Base-by-base conservation (phyloP, 1,284 basidiomycete genomes). In the Mycena sp. region DNA sequence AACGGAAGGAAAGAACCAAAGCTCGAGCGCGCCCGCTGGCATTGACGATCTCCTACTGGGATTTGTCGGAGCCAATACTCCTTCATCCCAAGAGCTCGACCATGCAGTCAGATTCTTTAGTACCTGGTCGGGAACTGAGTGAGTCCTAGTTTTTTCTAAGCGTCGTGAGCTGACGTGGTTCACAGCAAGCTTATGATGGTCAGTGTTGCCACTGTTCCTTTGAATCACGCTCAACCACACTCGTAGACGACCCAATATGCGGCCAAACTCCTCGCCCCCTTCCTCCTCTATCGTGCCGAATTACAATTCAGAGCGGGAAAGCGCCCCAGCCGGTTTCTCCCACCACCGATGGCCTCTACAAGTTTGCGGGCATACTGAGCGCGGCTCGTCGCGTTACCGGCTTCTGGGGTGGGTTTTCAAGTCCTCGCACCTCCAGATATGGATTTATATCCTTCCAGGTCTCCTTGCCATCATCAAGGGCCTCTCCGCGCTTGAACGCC, bases 141-240 rank as follows among this genome's bases (percentile, higher is more conserved):
- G 51, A 63, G 68, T 67, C 46, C 19, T 4, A 7, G 7, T 16
- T 19, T 14, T 19, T 29, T 30, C 38, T 14, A 45, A 43, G 44
- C 43, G 25, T 10, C 25, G 25, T 60, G 44, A 16, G 37, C 40
- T 45, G 38, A 56, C 14, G 14, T 28, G 37, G 9, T 14, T 45
- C 70, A n/a, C 69, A 93, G 91, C 77, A 93, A 93, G 74, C 72
- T 92, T 35, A 90, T 93, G 74, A 86, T 87, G 86, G 91, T 92
- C 44, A 64, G 80, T 73, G 7, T n/a, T 48, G 51, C 21, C 37
- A 25, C 21, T 48, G 25, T n/a, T 35, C 32, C 19, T 32, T 46
- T 19, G 40, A 50, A 38, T 52, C 26, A 44, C 38, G 46, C 44
- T 52, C 23, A 32, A 38, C 55, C 28, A 29, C 45, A 23, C 16